Evolutionary conservation across 2,329 filamentous ascomycete species (phyloP), one percentile per base, ranked within the genome.

Genomic region (Pseudopithomyces chartarum): DNA sequence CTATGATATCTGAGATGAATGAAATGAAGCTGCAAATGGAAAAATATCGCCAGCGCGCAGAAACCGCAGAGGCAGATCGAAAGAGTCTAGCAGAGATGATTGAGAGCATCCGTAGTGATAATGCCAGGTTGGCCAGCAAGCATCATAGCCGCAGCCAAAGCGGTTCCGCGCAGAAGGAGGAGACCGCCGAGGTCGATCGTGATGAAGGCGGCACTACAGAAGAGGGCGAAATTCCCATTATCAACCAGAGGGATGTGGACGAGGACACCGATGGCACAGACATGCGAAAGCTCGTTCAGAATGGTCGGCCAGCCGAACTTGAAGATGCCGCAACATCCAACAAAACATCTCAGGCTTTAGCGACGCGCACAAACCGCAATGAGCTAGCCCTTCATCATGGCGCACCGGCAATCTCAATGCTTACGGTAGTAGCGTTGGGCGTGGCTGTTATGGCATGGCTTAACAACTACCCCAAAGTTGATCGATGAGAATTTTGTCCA

Each of bases 11-110:
- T 34, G 91, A 97, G 67, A 93, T 97, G 85, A 87, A 86, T 53
- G 87, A 89, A 55, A 86, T 97, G 80, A 90, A 88, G 75, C 82
- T 87, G 59, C 89, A 96, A 72, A 87, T 97, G 71, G 89, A 95
- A 52, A 79, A 82, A 6, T 97, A 91, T 79, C 89, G 89, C 67
- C 80, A 85, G 54, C 87, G 91, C 29, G 92, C 92, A 8, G 90
- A 97, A 73, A 84, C 81, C 56, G 93, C 92, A 3, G 94, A 98
- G 73, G 80, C 84, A 8, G 92, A 97, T 52, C 87, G 89, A 53
- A 88, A 90, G 73, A 89, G 89, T 1, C 78, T 99, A 43, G 88
- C 90, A 1, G 91, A 97, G 71, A 95, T 98, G 91, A 88, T 97
- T 12, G 82, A 91, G 65, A 88, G 89, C 63, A 89, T 97, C 54